These are phyloP conservation scores for Talaromyces sp. DNA, from an alignment of 2,329 filamentous ascomycete genomes.

Conservation along the genomic window DNA sequence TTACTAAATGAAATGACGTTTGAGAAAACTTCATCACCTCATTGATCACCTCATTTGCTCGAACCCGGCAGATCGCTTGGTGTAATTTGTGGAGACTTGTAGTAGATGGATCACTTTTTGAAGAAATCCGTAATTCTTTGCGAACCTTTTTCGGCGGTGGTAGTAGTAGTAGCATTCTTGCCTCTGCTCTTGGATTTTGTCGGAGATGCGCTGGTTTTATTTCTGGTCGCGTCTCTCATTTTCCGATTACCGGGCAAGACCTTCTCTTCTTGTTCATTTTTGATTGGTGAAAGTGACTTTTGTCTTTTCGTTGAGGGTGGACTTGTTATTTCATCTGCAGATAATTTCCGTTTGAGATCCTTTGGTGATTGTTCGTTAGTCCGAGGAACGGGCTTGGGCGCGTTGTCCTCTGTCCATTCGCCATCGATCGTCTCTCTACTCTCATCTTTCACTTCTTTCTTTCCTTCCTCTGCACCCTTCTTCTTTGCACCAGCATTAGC, in stretches of 20 bases:
- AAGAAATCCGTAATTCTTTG: conserved; percentile 53
- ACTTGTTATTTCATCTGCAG: conserved; percentile 26
- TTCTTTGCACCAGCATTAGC: conserved; percentile 51
- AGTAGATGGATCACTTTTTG: conserved; percentile 31
- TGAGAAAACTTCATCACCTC: neutral
- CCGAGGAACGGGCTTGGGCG: conserved; percentile 45
- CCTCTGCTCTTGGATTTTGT: neutral
- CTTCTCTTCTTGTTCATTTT: conserved; percentile 22
- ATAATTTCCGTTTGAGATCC: conserved; percentile 49
- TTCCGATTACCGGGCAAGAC: conserved; percentile 43
- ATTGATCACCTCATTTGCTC: neutral
- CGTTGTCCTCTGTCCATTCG: conserved; percentile 51
- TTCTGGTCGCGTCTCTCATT: conserved; percentile 59
- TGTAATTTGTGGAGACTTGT: neutral
- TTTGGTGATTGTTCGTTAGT: conserved; percentile 27
- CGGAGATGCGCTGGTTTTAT: conserved; percentile 38
- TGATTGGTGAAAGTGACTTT: conserved; percentile 21
- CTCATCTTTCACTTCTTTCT: conserved; percentile 20
- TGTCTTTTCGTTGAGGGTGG: conserved; percentile 23
- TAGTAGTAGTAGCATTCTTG: conserved; percentile 36
- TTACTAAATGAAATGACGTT: conserved; percentile 1
- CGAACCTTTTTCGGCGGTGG: conserved; percentile 43
- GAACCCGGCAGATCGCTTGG: neutral
- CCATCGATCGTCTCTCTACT: conserved; percentile 43
- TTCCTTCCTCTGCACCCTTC: neutral